Percentiles rank a stretch among this genome's conserved stretches.
These are phyloP conservation scores for Naganishia albida DNA, from an alignment of 1,284 basidiomycete genomes.

Conservation along the genomic window DNA sequence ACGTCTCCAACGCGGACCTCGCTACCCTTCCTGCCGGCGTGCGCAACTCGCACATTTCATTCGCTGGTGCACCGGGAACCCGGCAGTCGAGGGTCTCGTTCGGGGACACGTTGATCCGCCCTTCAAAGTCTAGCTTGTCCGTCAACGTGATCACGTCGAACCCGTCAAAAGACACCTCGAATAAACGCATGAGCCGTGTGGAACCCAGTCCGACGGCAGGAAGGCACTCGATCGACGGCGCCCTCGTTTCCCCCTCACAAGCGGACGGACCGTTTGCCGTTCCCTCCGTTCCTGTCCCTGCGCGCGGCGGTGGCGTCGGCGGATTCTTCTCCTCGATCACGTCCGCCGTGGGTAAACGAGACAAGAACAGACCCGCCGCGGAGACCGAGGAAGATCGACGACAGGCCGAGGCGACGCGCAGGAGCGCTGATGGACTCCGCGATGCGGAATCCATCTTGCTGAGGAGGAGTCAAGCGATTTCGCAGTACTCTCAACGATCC, in stretches of 20 bases:
- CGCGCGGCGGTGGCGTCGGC: conserved; percentile 34
- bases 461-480: conserved; percentile 30
- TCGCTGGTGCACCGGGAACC: conserved; percentile 49
- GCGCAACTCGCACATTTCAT: conserved; percentile 51
- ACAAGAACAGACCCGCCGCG: conserved; percentile 34
- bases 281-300: conserved; percentile 51
- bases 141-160: conserved; percentile 19
- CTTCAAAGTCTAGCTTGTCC: conserved; percentile 35
- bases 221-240: conserved; percentile 57
- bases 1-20: conserved; percentile 68
- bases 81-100: conserved; percentile 69
- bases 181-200: conserved; percentile 8
- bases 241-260: conserved; percentile 65
- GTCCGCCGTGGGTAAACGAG: conserved; percentile 41
- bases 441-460: conserved; percentile 48
- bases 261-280: conserved; percentile 66
- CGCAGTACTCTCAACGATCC: conserved; percentile 29
- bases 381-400: conserved; percentile 41
- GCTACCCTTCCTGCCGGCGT: conserved; percentile 60
- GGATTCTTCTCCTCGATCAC: conserved; percentile 38
- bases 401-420: conserved; percentile 44
- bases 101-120: conserved; percentile 60
- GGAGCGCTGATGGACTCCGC: conserved; percentile 48
- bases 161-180: not conserved
- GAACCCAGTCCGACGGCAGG: conserved; percentile 21